Evolutionary conservation across 108 stramenopile genomes (phyloP), one percentile per base, ranked within the genome.

Genomic region (Mediolabrus comicus): DNA sequence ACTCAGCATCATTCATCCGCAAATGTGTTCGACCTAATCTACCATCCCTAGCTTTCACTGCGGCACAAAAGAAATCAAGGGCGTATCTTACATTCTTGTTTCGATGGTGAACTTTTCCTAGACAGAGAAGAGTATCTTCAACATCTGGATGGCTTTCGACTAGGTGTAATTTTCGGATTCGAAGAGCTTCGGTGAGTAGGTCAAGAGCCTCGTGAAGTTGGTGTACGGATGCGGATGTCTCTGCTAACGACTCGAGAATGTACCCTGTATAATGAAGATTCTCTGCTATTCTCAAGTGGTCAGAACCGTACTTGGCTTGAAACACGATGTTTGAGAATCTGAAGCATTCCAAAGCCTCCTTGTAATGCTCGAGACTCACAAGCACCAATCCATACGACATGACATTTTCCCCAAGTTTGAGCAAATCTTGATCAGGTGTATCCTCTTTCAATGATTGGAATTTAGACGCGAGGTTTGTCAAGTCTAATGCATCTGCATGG

Each of bases 101-200:
- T 56, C 60, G 59, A 38, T 75, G 72, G 31, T 79, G 78, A 3
- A 74, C 62, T 62, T 41, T 79, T 3, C 72, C 78, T 49, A 79
- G 59, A 30, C 54, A 65, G n/a, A 70, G 59, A 22, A 74, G 57
- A 31, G 74, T 76, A 39, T 75, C 75, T 35, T 72, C 76, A 9
- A 80, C 31, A 46, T 81, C 83, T 39, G 65, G 69, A 43, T 84
- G 83, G 49, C 60, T 69, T 19, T 69, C 67, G 14, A 80, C 78
- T 16, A 86, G 65, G 24, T 79, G 80, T 49, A 77, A 33, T 39
- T 38, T 77, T 25, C 82, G 46, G 28, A 83, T 77, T 28, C 70
- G 31, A 16, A 86, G 67, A n/a, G 84, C 64, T 62, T 83, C 75
- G 57, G 60, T 70, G 24, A 77, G 53, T 16, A 64, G 36, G 33